phyloP scores from a whole-genome alignment of 164 flowering plant species.

The Tinospora cordifolia region DNA sequence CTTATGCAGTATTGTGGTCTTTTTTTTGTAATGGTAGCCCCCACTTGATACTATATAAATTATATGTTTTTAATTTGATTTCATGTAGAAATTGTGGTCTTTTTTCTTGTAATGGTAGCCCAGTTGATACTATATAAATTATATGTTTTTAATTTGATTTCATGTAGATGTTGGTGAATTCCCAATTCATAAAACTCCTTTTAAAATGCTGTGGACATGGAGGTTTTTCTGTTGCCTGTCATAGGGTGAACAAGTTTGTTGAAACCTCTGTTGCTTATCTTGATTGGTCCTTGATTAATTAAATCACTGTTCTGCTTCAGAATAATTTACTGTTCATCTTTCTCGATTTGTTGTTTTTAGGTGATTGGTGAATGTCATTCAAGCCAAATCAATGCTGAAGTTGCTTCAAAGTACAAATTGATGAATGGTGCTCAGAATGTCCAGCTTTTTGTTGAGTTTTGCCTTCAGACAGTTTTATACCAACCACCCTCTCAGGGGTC shows the following conservation, averaged over 20 bases:
- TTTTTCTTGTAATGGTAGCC: neutral
- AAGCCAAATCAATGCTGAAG: conserved; percentile 40
- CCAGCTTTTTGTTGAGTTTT: conserved; percentile 68
- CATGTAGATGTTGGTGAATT: neutral
- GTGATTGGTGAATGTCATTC: conserved; percentile 89
- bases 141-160: neutral
- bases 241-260: neutral
- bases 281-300: neutral
- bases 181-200: too few species aligned
- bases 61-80: neutral
- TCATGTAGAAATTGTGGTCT: neutral
- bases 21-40: neutral
- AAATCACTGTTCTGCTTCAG: neutral
- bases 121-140: neutral
- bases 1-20: neutral
- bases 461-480: conserved; percentile 69
- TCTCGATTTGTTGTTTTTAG: conserved; percentile 32
- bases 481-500: conserved; percentile 72
- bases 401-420: conserved; percentile 51
- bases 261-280: neutral
- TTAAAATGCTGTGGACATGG: neutral
- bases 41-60: neutral
- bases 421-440: conserved; percentile 37
- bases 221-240: neutral
- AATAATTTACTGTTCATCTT: conserved; percentile 1